Evolutionary conservation across 306 rosid species (phyloP), one percentile per base, ranked within the genome.

Genomic region (Dryas drummondii): DNA sequence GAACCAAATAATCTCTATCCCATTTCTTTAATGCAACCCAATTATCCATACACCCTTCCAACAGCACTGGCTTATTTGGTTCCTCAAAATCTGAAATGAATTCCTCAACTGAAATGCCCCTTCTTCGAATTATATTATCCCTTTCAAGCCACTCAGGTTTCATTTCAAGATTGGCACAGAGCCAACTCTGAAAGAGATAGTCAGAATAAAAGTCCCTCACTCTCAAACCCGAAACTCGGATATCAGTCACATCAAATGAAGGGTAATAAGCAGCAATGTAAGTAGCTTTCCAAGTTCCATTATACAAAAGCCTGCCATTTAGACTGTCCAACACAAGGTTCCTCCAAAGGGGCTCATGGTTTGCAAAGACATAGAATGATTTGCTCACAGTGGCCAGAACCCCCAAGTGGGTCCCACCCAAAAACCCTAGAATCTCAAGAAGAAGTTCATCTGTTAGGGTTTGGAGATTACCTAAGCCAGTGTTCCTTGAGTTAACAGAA

Each of bases 81-180:
- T 90, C 93, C 87, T 94, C 93, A 64, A 90, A 94, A 37, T 76
- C 76, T 58, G 74, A 65, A 59, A 91, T 84, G 61, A 94, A 94
- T 12, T 94, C 97, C 53, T 88, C 93, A 80, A 94, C 86, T 3
- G 96, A 94, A 86, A 94, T 88, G 12, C 91, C 97, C 44, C 75
- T 90, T 77, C 84, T 91, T 44, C 97, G 44, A 54, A 75, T 67
- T 56, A 91, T 86, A 79, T 88, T 91, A 85, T 91, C 97, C 77
- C 91, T 91, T 79, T 87, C 88, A 71, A 88, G 89, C 98, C 98
- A 91, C 60, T 91, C 96, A 0, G 89, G 85, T 70, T 91, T 94
- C 97, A 91, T 88, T 81, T 94, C 98, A 40, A 94, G 97, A 78
- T 87, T 94, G 71, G 97, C 98, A 85, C 97, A 91, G 56, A 94